Conservation (phyloP, 805 yeast species). For the Yarrowia alimentaria region DNA sequence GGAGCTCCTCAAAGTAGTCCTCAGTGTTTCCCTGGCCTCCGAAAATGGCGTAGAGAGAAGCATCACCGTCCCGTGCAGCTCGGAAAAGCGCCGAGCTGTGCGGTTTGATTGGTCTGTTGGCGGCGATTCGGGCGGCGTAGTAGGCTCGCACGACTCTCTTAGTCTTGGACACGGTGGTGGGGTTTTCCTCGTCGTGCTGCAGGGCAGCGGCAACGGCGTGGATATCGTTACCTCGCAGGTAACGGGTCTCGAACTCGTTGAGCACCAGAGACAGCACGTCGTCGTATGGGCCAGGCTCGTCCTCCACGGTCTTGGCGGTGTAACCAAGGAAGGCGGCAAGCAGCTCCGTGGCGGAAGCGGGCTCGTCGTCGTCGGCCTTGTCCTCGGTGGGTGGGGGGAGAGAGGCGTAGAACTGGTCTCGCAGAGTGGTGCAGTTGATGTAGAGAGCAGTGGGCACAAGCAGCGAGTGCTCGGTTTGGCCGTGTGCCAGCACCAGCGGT, state of each 20-base stretch:
- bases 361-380: conserved; percentile 82
- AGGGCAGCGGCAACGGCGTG: conserved; percentile 81
- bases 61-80: conserved; percentile 54
- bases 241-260: conserved; percentile 80
- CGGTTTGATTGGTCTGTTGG: conserved; percentile 50
- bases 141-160: conserved; percentile 76
- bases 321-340: conserved; percentile 77
- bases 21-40: conserved; percentile 99
- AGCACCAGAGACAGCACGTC: conserved; percentile 70
- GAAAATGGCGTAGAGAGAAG: conserved; percentile 76
- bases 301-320: conserved; percentile 40
- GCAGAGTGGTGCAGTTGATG: conserved; percentile 79
- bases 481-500: conserved; percentile 82
- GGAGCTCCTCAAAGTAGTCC: conserved; percentile 93
- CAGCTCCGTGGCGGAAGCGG: conserved; percentile 80
- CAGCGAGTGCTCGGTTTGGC: conserved; percentile 82
- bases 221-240: conserved; percentile 72
- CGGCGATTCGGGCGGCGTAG: conserved; percentile 56
- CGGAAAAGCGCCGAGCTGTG: conserved; percentile 62
- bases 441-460: conserved; percentile 80
- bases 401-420: conserved; percentile 75
- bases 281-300: conserved; percentile 54
- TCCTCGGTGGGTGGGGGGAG: conserved; percentile 79
- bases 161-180: conserved; percentile 66
- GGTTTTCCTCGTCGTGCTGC: conserved; percentile 38